Conservation (phyloP, 1,284 basidiomycete species). For the Erythrobasidium hasegawianum region DNA sequence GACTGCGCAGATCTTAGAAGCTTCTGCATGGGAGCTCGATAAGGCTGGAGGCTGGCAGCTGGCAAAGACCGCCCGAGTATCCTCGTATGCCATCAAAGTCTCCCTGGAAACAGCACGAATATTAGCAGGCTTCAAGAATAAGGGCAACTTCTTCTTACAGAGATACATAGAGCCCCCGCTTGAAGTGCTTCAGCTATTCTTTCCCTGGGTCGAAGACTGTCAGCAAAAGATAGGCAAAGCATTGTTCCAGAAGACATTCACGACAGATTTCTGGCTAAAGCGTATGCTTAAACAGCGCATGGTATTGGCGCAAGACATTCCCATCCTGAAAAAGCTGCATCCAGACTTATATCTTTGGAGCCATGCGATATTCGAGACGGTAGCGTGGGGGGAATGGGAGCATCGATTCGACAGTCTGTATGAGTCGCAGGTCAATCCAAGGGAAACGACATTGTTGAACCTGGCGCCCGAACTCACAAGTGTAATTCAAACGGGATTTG, state of each 20-base stretch:
- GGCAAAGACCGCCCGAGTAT: conserved; percentile 9
- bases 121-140: too few relatives aligned
- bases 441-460: too few relatives aligned
- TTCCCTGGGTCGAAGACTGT: conserved; percentile 7
- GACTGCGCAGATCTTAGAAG: conserved; percentile 7
- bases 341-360: too few relatives aligned
- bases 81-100: not conserved
- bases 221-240: not conserved
- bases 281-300: not conserved
- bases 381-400: too few relatives aligned
- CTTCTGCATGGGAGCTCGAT: not conserved
- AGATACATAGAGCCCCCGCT: not conserved
- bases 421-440: too few relatives aligned
- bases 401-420: too few relatives aligned
- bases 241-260: not conserved
- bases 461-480: too few relatives aligned
- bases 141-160: conserved; percentile 5
- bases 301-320: too few relatives aligned
- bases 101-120: conserved; percentile 4
- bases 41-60: conserved; percentile 13
- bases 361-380: too few relatives aligned
- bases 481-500: too few relatives aligned
- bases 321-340: too few relatives aligned
- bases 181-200: not conserved
- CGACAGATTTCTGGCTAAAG: not conserved